Conservation (phyloP, 768 basidiomycete species). For the Psilocybe azurescens region DNA sequence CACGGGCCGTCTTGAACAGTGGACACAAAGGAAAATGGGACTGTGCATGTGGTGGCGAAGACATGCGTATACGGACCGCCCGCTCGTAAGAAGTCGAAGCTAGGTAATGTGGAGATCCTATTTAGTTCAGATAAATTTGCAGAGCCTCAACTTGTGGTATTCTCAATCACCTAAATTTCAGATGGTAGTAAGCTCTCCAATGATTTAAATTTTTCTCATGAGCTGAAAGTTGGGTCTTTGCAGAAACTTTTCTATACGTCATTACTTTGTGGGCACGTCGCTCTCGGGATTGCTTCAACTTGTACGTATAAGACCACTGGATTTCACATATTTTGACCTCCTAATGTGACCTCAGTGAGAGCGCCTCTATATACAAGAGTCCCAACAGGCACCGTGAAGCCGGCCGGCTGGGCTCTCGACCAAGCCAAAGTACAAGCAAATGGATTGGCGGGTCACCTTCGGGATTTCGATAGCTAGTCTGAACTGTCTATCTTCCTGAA, state of each 20-base stretch:
- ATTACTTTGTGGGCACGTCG: background rate
- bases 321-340: background rate
- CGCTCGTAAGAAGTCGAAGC: background rate
- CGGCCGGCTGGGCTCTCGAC: conserved; percentile 43
- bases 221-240: background rate
- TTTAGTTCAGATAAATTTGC: background rate
- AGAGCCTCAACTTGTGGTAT: background rate
- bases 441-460: conserved; percentile 44
- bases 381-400: conserved; percentile 43
- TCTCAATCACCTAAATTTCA: background rate
- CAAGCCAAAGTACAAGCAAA: conserved; percentile 46
- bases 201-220: background rate
- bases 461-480: conserved; percentile 46
- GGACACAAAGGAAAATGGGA: background rate
- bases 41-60: too few species aligned
- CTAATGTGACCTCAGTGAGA: conserved; percentile 27
- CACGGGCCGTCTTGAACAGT: conserved; percentile 1
- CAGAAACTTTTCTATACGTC: background rate
- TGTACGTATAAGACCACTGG: background rate
- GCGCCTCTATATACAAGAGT: conserved; percentile 36
- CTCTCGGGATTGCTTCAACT: background rate
- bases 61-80: background rate
- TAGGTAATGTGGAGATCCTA: background rate
- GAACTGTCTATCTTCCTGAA: conserved; percentile 8
- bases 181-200: conserved; percentile 3